phyloP scores from a whole-genome alignment of 2,329 filamentous ascomycete species.

The Fusarium graminum region DNA sequence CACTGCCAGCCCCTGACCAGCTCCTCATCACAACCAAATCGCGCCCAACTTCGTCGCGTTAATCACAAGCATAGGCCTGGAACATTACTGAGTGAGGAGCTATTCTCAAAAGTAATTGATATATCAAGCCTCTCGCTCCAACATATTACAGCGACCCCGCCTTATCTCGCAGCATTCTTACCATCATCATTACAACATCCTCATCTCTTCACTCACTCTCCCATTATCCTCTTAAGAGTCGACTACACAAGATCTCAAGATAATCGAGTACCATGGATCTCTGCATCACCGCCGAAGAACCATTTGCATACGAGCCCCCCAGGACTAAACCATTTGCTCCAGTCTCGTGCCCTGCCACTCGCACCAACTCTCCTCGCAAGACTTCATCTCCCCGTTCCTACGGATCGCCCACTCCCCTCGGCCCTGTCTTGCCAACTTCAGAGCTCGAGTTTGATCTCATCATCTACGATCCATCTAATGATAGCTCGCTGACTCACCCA shows the following conservation, averaged over 20 bases:
- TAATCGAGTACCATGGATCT: constrained; percentile 39
- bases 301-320: constrained; percentile 40
- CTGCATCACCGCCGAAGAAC: constrained; percentile 47
- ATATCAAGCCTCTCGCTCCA: not conserved
- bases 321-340: constrained; percentile 40
- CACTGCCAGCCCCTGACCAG: constrained; percentile 22
- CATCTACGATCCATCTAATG: constrained; percentile 40
- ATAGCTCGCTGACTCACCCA: constrained; percentile 45
- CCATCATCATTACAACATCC: not conserved
- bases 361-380: constrained; percentile 16
- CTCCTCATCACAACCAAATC: constrained; percentile 4
- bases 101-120: not conserved
- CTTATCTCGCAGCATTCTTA: constrained; percentile 3
- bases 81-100: not conserved
- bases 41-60: not conserved
- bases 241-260: not conserved
- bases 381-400: constrained; percentile 13
- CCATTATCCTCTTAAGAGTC: constrained; percentile 9
- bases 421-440: constrained; percentile 1
- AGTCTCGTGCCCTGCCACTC: constrained; percentile 20
- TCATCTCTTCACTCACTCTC: not conserved
- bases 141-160: not conserved
- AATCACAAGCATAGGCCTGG: constrained; percentile 2
- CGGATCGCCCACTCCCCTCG: constrained; percentile 2
- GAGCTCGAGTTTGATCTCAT: constrained; percentile 47